Percentiles rank a stretch among this genome's conserved stretches.
These are phyloP conservation scores for Cephaloascus albidus DNA, from an alignment of 805 yeast species.

Conservation along the genomic window DNA sequence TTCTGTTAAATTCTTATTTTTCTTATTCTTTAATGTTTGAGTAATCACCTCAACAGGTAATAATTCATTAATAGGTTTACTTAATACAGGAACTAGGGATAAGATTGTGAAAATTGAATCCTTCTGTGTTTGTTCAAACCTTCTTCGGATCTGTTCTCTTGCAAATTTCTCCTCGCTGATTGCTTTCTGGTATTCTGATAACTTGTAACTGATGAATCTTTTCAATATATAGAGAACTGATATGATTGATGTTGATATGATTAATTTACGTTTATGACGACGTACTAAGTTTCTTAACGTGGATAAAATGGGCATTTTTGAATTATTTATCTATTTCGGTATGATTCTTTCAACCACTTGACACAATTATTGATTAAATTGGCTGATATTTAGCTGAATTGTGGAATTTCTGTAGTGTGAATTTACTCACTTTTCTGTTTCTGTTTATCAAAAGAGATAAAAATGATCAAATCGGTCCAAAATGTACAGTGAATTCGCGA, in stretches of 20 bases:
- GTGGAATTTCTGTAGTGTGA: too few relatives aligned
- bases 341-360: too few relatives aligned
- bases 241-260: slow-evolving; percentile 32
- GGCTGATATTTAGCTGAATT: too few relatives aligned
- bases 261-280: slow-evolving; percentile 34
- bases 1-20: slow-evolving; percentile 20
- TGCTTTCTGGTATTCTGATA: slow-evolving; percentile 39
- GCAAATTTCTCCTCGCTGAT: slow-evolving; percentile 50
- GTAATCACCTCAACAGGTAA: slow-evolving; percentile 71
- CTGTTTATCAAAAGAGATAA: too few relatives aligned
- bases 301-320: not conserved
- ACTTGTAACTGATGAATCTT: slow-evolving; percentile 31
- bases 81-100: slow-evolving; percentile 72
- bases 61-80: slow-evolving; percentile 49
- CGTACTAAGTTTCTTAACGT: slow-evolving; percentile 20
- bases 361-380: too few relatives aligned
- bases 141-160: slow-evolving; percentile 61
- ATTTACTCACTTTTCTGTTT: too few relatives aligned
- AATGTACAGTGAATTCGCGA: too few relatives aligned
- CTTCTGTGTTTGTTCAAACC: slow-evolving; percentile 86
- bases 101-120: slow-evolving; percentile 81
- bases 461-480: too few relatives aligned
- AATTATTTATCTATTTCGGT: too few relatives aligned
- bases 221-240: slow-evolving; percentile 34
- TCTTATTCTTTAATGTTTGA: slow-evolving; percentile 54